These are phyloP conservation scores for Paraleonurus japonicus DNA, from an alignment of 257 asterid species.

Conservation along the genomic window DNA sequence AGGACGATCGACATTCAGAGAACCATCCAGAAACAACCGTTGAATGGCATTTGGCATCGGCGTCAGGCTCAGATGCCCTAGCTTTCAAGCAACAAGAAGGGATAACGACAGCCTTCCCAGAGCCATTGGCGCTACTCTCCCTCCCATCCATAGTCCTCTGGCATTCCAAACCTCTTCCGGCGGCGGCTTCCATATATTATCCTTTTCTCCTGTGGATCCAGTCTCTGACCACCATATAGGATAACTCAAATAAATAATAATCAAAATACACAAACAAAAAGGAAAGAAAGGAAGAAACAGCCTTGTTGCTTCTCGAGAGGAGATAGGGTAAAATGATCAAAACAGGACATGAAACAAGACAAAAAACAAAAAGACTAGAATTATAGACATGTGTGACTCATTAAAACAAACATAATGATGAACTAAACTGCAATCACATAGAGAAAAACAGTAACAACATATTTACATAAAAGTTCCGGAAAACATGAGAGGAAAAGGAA, in stretches of 20 bases:
- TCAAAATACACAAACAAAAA: background rate
- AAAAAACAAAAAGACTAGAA: background rate
- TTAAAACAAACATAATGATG: background rate
- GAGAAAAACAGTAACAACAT: background rate
- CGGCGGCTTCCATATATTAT: conserved; percentile 63
- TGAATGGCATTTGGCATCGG: conserved; percentile 67
- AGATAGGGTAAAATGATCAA: background rate
- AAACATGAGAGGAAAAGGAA: background rate
- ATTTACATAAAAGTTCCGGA: background rate
- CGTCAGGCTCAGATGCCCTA: conserved; percentile 60
- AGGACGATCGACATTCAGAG: conserved; percentile 47
- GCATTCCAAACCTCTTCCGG: conserved; percentile 80
- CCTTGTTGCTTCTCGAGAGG: background rate
- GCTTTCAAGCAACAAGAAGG: conserved; percentile 97
- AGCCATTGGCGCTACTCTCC: conserved; percentile 60
- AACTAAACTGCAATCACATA: background rate
- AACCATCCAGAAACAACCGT: conserved; percentile 99
- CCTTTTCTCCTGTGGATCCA: conserved; percentile 87
- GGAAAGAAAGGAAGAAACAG: background rate
- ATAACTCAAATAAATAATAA: conserved; percentile 11
- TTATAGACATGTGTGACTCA: background rate
- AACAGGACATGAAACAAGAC: background rate
- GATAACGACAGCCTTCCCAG: conserved; percentile 37
- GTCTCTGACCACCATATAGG: conserved; percentile 53
- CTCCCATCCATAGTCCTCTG: conserved; percentile 87